Base-by-base conservation (phyloP, 768 basidiomycete species). In the Lepiota brunneoincarnata region DNA sequence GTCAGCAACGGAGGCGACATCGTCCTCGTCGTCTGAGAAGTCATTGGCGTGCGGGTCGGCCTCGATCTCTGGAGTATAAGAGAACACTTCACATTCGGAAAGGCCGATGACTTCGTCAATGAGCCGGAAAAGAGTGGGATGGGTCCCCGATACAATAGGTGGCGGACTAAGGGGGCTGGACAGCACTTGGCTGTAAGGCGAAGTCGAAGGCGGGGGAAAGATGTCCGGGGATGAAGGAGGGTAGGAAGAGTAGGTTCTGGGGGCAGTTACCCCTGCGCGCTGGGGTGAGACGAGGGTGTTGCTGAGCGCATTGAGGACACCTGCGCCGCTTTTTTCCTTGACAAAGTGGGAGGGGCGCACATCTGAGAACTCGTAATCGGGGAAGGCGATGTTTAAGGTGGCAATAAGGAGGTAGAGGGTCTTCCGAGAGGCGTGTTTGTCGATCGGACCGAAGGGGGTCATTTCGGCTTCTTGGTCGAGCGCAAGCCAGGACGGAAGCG, bases 301-400 rank as follows among this genome's bases (percentile, higher is more conserved):
- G 70, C 89, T 90, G 56, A 95, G 82, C 2, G 90, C 82, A 64
- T 90, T 89, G 55, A 96, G 83, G 39, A 96, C 90, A 67, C 72
- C 79, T 2, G 90, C 89, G 36, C 76, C 86, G 69, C 81, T 80
- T 69, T 91, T 84, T 69, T 95, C 92, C 54, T 87, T 87, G 65
- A 81, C 84, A 71, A 99, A 99, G 62, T 96, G 89, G 9, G 87
- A 86, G 0, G 94, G 91, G 23, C 89, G 83, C 48, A 97, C 88
- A 67, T 91, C 88, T 6, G 91, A 91, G 75, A 98, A 99, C 65
- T 98, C 95, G 74, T 98, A 82, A 80, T 98, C 96, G 2, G 96
- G 96, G 67, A 95, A 99, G 5, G 96, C 95, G 64, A 93, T 84
- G 75, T 99, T 99, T 63, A 99, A 87, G 2, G 94, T 93, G 28